Evolutionary conservation across 352 stramenopile species (phyloP), one percentile per base, ranked within the genome.

Genomic region (Phytopythium kandeliae): DNA sequence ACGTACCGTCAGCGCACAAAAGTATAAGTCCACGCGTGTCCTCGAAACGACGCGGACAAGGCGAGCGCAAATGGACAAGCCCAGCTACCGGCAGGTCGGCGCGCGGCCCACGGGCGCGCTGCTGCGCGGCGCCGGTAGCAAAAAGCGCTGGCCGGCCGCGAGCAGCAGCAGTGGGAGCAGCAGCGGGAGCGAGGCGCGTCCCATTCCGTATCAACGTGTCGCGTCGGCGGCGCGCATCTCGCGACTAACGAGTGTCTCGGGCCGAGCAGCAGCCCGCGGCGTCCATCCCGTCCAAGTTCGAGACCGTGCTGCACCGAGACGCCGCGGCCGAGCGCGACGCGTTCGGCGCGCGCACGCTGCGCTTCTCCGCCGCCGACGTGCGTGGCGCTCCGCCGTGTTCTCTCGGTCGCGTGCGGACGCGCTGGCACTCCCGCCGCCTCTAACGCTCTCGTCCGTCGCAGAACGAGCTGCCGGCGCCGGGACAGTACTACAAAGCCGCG

Each of bases 211-310:
- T n/a, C n/a, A n/a, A n/a, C n/a, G n/a, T 33, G 28, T 33, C 28
- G 28, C 28, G 10, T 33, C n/a, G n/a, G n/a, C n/a, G n/a, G n/a
- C n/a, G n/a, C n/a, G n/a, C n/a, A n/a, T n/a, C n/a, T n/a, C 5
- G 28, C 7, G 38, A 21, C 40, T 33, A 21, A 46, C 17, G 40
- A 15, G 28, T 5, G 15, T n/a, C n/a, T 40, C 13, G 10, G 19
- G 10, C 28, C 0, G 11, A 3, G n/a, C n/a, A 60, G 21, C 36
- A 78, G 71, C 69, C 72, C 64, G 64, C 84, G 45, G 67, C 75
- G 31, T 91, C 80, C 34, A 91, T 91, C 57, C 80, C 80, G 24
- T 89, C 77, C 59, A 91, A 88, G 48, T 88, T 78, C 63, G 80
- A 88, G 65, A 89, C 73, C 0, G 66, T 89, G 38, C 49, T 89